Percentiles rank a stretch among this genome's conserved stretches.
Conservation (phyloP, 2,329 filamentous ascomycete species). For the Claviceps humidiphila region DNA sequence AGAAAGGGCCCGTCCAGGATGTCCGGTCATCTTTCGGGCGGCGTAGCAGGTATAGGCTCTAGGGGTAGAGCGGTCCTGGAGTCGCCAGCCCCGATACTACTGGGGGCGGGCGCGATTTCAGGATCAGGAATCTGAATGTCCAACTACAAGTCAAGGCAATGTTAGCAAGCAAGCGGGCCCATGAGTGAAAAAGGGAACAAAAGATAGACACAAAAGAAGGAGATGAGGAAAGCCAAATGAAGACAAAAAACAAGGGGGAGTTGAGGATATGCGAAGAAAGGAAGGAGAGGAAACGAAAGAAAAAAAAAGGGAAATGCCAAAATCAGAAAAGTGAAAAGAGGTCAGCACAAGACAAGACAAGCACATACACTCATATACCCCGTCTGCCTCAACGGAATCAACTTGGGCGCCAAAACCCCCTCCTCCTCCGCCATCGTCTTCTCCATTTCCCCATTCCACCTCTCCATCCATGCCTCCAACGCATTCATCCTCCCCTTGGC, state of each 20-base stretch:
- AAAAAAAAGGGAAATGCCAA: not conserved
- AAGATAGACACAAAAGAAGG: not conserved
- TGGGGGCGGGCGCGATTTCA: constrained; percentile 46
- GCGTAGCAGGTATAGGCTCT: constrained; percentile 16
- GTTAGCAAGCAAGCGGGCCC: not conserved
- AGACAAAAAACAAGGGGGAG: not conserved
- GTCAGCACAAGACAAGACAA: no score
- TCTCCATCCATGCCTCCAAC: constrained; percentile 71
- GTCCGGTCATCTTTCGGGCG: constrained; percentile 8
- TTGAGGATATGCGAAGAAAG: not conserved
- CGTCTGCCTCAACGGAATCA: constrained; percentile 67
- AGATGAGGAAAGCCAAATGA: constrained; percentile 5
- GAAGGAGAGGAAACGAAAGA: not conserved
- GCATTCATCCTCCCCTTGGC: constrained; percentile 57
- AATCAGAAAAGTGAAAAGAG: not conserved
- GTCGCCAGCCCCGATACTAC: constrained; percentile 26
- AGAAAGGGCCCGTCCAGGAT: not conserved
- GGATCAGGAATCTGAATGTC: constrained; percentile 75
- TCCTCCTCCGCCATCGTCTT: constrained; percentile 39
- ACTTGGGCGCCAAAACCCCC: constrained; percentile 44
- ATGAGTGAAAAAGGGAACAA: not conserved
- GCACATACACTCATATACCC: constrained; percentile 68
- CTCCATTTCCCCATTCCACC: constrained; percentile 69
- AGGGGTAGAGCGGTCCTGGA: constrained; percentile 21
- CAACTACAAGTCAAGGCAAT: constrained; percentile 32